Evolutionary conservation across 2,329 filamentous ascomycete genomes (phyloP), one percentile per base, ranked within the genome.

Genomic region (Cladosporium colombiae): DNA sequence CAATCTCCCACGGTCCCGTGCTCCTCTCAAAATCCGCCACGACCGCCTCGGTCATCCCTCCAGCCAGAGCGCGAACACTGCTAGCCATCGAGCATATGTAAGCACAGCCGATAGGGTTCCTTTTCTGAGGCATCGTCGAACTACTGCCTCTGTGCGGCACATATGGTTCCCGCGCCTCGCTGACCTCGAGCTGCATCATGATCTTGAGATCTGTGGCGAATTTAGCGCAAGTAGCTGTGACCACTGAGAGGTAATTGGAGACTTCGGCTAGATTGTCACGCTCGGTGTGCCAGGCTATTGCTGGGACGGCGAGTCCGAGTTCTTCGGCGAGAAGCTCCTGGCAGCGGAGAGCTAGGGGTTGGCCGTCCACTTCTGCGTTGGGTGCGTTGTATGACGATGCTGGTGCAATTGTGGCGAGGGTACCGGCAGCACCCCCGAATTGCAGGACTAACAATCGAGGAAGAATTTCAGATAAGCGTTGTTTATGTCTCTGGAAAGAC

Each of bases 121-220:
- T 46, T n/a, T 46, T 46, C n/a, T 46, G 40, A 8, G 40, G 40
- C 40, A 46, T 46, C 3, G 40, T 46, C 5, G 40, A 46, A 10
- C 40, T 46, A 46, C 40, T 46, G 8, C 40, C 40, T 21, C 40
- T 21, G 65, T 85, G 83, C 1, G 82, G 81, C 1, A 85, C 82
- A 46, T 83, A 86, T 14, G 73, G 72, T 58, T 75, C 73, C 14
- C 69, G 37, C 4, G 69, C 72, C 61, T 75, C 73, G 37, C 65
- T 66, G n/a, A 75, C 70, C 64, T 75, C 73, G 3, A 69, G 65
- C 68, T 75, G 73, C 72, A 71, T 72, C 68, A 75, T 70, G 29
- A 74, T 66, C 44, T 72, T 72, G 5, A 75, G 65, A 66, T 75
- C 73, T 3, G 70, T 71, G 13, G 72, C 73, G 57, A 74, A 74